Percentiles rank a stretch among this genome's conserved stretches.
These are phyloP conservation scores for Citeromyces siamensis DNA, from an alignment of 1,139 yeast species.

Conservation along the genomic window DNA sequence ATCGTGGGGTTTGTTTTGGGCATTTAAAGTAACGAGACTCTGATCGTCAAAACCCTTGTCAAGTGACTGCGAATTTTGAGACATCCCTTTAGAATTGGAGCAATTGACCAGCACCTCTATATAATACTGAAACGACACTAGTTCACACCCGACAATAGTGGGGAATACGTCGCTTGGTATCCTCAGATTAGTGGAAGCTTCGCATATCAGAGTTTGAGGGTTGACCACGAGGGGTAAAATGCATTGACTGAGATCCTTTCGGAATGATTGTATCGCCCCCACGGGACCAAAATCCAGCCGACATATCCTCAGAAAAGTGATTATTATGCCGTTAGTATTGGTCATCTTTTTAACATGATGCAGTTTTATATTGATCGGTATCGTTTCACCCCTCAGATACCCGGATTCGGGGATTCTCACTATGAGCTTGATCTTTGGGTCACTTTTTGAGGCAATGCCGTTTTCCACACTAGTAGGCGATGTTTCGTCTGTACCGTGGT, in stretches of 20 bases:
- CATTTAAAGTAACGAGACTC: conserved; percentile 8
- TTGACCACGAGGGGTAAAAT: conserved; percentile 73
- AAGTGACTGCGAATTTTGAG: conserved; percentile 7
- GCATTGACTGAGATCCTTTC: conserved; percentile 75
- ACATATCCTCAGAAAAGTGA: conserved; percentile 73
- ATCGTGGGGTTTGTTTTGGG: neutral
- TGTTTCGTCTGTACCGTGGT: neutral
- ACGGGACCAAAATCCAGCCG: conserved; percentile 60
- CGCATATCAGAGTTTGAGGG: conserved; percentile 46
- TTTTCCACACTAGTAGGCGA: conserved; percentile 2
- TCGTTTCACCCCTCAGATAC: conserved; percentile 62
- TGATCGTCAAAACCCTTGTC: conserved; percentile 10
- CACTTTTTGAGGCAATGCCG: conserved; percentile 5
- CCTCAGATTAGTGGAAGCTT: conserved; percentile 48
- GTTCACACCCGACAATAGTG: conserved; percentile 60
- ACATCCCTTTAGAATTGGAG: conserved; percentile 28
- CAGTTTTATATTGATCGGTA: conserved; percentile 57
- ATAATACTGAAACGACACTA: conserved; percentile 76
- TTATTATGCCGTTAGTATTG: conserved; percentile 65
- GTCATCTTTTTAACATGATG: conserved; percentile 62
- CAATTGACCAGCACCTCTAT: conserved; percentile 72
- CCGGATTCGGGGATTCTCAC: conserved; percentile 60
- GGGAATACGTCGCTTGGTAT: conserved; percentile 86
- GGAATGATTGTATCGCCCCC: conserved; percentile 56
- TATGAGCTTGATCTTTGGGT: conserved; percentile 31